Evolutionary conservation across 441 rosid species (phyloP).

Genomic region (Adansonia gregorii): DNA sequence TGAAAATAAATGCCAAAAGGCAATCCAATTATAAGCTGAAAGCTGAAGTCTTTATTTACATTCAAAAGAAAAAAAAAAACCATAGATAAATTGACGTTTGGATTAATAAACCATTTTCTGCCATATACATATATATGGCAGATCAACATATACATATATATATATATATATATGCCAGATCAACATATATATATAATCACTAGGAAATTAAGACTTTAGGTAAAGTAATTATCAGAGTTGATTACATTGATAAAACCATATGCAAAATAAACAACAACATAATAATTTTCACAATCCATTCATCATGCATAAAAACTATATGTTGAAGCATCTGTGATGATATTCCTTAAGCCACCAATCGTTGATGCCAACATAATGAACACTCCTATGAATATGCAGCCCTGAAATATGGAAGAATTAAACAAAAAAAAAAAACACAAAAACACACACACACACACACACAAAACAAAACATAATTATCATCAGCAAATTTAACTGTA

Average conservation of each 20-base stretch:
- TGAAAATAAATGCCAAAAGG: too few species aligned
- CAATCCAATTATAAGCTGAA: too few species aligned
- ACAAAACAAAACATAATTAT: neutral
- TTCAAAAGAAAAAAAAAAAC: neutral
- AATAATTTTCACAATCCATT: neutral
- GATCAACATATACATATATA: neutral
- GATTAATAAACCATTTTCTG: slow-evolving; percentile 1
- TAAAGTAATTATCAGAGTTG: neutral
- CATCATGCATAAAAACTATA: slow-evolving; percentile 70
- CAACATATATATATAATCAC: neutral
- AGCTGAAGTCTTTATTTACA: neutral
- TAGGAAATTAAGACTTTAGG: neutral
- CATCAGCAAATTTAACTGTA: neutral
- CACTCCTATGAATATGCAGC: slow-evolving; percentile 56
- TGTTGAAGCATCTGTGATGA: slow-evolving; percentile 68
- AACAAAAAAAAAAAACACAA: neutral
- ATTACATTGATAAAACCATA: neutral
- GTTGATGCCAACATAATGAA: slow-evolving; percentile 89
- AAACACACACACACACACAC: neutral
- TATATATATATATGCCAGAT: neutral
- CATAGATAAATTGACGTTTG: neutral
- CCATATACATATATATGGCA: neutral
- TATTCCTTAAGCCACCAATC: slow-evolving; percentile 87
- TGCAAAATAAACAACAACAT: neutral
- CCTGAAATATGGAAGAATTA: slow-evolving; percentile 40